Conservation (phyloP, 192 early-diverging fungal species). For the Lobosporangium transversale region DNA sequence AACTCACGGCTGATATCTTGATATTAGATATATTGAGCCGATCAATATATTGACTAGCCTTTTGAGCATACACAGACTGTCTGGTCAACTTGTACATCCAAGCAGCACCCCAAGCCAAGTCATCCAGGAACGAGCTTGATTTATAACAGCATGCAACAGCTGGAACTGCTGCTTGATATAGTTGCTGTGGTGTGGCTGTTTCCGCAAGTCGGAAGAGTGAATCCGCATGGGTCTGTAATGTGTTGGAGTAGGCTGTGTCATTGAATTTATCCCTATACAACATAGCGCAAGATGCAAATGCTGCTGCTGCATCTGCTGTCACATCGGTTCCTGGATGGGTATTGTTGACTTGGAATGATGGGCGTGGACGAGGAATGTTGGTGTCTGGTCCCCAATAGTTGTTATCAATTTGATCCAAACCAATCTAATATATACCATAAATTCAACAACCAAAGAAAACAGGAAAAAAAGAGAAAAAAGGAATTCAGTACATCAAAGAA, state of each 20-base stretch:
- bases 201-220: constrained; percentile 61
- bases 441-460: background rate
- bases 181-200: constrained; percentile 54
- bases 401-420: constrained; percentile 57
- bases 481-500: background rate
- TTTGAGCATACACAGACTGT: constrained; percentile 53
- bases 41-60: constrained; percentile 59
- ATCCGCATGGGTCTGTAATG: constrained; percentile 53
- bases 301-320: constrained; percentile 62
- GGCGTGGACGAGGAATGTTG: constrained; percentile 61
- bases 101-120: constrained; percentile 64
- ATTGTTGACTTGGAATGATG: constrained; percentile 58
- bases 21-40: constrained; percentile 34
- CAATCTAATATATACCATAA: constrained; percentile 36
- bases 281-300: constrained; percentile 63
- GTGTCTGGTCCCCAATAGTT: constrained; percentile 70
- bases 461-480: background rate
- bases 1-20: constrained; percentile 52
- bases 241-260: constrained; percentile 56
- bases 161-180: constrained; percentile 55
- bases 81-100: constrained; percentile 67
- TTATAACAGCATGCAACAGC: constrained; percentile 52
- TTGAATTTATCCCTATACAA: constrained; percentile 63
- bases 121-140: constrained; percentile 54
- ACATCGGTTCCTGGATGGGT: constrained; percentile 65